Evolutionary conservation across 169 alveolate species (phyloP), one percentile per base, ranked within the genome.

Genomic region (Cryptosporidium xiaoi): DNA sequence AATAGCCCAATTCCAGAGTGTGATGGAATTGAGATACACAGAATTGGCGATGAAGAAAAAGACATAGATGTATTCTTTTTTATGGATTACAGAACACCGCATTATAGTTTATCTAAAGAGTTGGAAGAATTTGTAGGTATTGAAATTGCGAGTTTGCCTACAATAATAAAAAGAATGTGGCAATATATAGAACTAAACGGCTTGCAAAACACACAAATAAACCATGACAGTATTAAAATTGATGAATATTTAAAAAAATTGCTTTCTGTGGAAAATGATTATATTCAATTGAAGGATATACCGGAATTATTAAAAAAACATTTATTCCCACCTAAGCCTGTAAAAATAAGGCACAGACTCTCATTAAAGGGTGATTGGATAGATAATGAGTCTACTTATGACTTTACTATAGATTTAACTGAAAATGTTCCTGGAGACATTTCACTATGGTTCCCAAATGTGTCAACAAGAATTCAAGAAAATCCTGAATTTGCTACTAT

Each of bases 21-120:
- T 51, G 92, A 90, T 67, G 92, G 92, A 20, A 18, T 90, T 16
- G 92, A 90, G 36, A 56, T 90, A 27, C 90, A 90, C 56, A 56
- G 92, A 31, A 46, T 60, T 34, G 92, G 91, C 7, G 82, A 51
- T 13, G 85, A 67, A 46, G 92, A 90, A 29, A 66, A 24, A 31
- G 83, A 90, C 51, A 64, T 90, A n/a, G 84, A 71, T 36, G 66
- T 90, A 24, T 60, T 83, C 20, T 68, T 90, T 31, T 77, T 83
- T 51, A 12, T 82, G 10, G 92, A 90, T 51, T 58, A 82, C 68
- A 82, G 84, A 60, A 82, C 87, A 2, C 91, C 92, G 15, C 71
- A 68, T 36, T 90, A 83, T 31, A 90, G 82, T 12, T 60, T 90
- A 40, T 90, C 92, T 4, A 46, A 50, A 7, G 71, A 66, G 29